phyloP scores from a whole-genome alignment of 202 grass and related monocot species.

The Zoysia matrella region DNA sequence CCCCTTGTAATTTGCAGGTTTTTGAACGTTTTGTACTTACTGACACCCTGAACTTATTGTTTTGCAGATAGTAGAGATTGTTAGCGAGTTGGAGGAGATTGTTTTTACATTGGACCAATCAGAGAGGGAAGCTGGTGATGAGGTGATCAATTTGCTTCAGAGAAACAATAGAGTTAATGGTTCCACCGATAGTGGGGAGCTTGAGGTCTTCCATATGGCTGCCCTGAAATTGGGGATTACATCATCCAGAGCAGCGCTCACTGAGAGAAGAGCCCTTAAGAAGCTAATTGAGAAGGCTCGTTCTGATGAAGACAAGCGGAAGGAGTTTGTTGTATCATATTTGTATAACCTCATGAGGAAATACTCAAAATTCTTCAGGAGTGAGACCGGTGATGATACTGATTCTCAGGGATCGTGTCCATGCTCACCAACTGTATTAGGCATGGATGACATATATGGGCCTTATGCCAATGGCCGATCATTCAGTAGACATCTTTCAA shows the following conservation, averaged over 20 bases:
- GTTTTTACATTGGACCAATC: conserved; percentile 79
- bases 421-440: conserved; percentile 72
- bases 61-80: conserved; percentile 79
- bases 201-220: conserved; percentile 84
- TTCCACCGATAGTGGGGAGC: conserved; percentile 73
- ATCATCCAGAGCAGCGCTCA: conserved; percentile 80
- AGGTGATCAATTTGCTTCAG: conserved; percentile 88
- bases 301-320: conserved; percentile 80
- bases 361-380: conserved; percentile 97
- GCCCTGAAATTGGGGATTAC: conserved; percentile 87
- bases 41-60: conserved; percentile 31
- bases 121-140: conserved; percentile 97
- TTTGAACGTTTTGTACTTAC: background rate
- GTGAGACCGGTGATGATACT: conserved; percentile 77
- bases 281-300: conserved; percentile 88
- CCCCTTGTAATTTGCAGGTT: background rate
- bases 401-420: conserved; percentile 91
- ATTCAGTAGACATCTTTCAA: conserved; percentile 81
- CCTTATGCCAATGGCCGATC: conserved; percentile 56
- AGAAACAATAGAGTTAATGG: conserved; percentile 61
- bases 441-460: conserved; percentile 78
- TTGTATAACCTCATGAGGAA: conserved; percentile 87
- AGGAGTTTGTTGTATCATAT: conserved; percentile 86
- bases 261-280: conserved; percentile 41
- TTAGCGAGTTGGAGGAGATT: conserved; percentile 73